Conservation (phyloP, 2,329 filamentous ascomycete genomes). For the Ophiostoma ips region DNA sequence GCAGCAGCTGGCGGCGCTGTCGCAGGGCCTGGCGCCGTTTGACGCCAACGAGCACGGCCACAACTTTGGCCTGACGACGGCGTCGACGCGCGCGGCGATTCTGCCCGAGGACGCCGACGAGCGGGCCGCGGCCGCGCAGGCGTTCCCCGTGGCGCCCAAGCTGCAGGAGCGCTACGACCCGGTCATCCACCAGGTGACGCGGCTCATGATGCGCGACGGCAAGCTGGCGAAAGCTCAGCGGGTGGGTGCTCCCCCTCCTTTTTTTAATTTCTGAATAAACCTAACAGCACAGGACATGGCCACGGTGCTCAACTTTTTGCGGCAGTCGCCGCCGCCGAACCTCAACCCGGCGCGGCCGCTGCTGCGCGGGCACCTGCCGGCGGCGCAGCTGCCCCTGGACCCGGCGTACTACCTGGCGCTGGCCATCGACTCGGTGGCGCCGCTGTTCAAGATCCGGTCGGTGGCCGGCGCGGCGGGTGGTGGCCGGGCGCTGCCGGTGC, state of each 20-base stretch:
- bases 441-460: slow-evolving; percentile 65
- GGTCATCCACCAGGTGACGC: slow-evolving; percentile 74
- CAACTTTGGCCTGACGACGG: slow-evolving; percentile 60
- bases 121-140: slow-evolving; percentile 21
- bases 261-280: background rate
- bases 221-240: slow-evolving; percentile 83
- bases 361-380: slow-evolving; percentile 62
- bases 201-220: slow-evolving; percentile 80
- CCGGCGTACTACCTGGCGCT: slow-evolving; percentile 80
- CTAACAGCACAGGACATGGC: slow-evolving; percentile 56
- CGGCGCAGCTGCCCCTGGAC: slow-evolving; percentile 71
- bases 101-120: background rate
- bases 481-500: slow-evolving; percentile 70
- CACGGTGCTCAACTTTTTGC: slow-evolving; percentile 68
- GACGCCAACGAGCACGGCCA: slow-evolving; percentile 36
- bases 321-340: slow-evolving; percentile 67
- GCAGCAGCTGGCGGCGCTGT: slow-evolving; percentile 20
- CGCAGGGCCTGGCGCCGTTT: slow-evolving; percentile 21
- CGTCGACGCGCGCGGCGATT: slow-evolving; percentile 2
- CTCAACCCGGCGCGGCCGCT: slow-evolving; percentile 58
- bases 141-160: slow-evolving; percentile 47
- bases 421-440: slow-evolving; percentile 84
- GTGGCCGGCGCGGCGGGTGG: slow-evolving; percentile 73
- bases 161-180: slow-evolving; percentile 76
- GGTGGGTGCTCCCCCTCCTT: slow-evolving; percentile 44